phyloP scores from a whole-genome alignment of 352 stramenopile species.

The Globisporangium nunn region DNA sequence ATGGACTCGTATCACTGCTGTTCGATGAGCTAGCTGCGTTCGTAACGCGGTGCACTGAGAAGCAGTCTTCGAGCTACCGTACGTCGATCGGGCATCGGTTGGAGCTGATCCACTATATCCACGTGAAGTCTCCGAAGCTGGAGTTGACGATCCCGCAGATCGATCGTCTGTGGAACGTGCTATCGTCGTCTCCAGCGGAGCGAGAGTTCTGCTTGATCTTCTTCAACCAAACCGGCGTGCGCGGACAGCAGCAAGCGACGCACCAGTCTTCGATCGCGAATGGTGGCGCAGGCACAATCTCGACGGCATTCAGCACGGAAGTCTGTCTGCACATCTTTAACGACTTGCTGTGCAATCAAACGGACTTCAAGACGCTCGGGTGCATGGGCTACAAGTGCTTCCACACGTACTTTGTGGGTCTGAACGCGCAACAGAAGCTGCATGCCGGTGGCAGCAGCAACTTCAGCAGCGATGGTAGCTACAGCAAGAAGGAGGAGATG shows the following conservation, averaged over 20 bases:
- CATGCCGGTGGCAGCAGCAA: conserved; percentile 7
- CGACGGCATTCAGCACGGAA: conserved; percentile 64
- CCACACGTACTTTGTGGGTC: conserved; percentile 76
- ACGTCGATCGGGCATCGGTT: conserved; percentile 76
- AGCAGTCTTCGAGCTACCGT: conserved; percentile 44
- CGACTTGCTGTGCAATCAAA: conserved; percentile 73
- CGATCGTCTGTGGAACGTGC: conserved; percentile 60
- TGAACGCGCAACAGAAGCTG: conserved; percentile 60
- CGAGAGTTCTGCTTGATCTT: conserved; percentile 79
- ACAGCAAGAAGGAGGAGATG: conserved; percentile 12
- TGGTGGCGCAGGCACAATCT: conserved; percentile 34
- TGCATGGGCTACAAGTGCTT: conserved; percentile 83
- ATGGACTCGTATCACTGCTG: conserved; percentile 62
- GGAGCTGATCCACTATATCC: conserved; percentile 83
- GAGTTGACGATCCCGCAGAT: conserved; percentile 74
- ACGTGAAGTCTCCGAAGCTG: conserved; percentile 71
- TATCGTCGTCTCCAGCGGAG: conserved; percentile 70
- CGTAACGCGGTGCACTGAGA: conserved; percentile 47
- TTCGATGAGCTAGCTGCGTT: conserved; percentile 85
- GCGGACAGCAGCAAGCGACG: conserved; percentile 23
- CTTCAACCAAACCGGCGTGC: conserved; percentile 76
- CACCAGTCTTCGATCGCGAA: conserved; percentile 11
- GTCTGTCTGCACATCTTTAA: conserved; percentile 83
- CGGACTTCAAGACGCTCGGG: conserved; percentile 63
- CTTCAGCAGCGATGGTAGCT: neutral